phyloP scores from a whole-genome alignment of 1,284 basidiomycete species.

The Leccinum colubrinum region DNA sequence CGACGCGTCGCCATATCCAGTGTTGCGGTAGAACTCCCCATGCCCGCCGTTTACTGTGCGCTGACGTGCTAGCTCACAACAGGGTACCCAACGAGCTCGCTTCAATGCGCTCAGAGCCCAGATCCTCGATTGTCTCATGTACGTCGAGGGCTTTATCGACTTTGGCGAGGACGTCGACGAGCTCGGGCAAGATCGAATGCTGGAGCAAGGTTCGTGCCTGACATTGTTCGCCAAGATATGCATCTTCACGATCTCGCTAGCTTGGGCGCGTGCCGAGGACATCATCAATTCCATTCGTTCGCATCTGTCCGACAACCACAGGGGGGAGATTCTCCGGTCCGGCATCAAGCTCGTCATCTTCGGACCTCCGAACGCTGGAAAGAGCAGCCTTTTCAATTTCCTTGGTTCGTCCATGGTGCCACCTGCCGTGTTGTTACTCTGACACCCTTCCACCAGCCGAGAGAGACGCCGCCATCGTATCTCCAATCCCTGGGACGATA shows the following conservation, averaged over 20 bases:
- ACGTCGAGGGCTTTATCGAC: slow-evolving; percentile 82
- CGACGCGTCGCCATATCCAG: slow-evolving; percentile 68
- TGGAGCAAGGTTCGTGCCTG: slow-evolving; percentile 63
- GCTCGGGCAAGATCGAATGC: slow-evolving; percentile 31
- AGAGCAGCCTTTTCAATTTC: slow-evolving; percentile 82
- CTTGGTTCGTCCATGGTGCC: slow-evolving; percentile 49
- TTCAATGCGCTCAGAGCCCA: slow-evolving; percentile 64
- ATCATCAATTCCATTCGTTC: slow-evolving; percentile 50
- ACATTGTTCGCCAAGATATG: neutral
- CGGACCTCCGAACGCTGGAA: slow-evolving; percentile 89
- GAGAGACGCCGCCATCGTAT: slow-evolving; percentile 87
- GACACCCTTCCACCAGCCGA: slow-evolving; percentile 49
- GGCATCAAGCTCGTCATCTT: slow-evolving; percentile 84
- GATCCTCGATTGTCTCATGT: slow-evolving; percentile 70
- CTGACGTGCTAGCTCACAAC: slow-evolving; percentile 5
- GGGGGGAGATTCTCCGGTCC: slow-evolving; percentile 79
- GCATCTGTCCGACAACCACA: slow-evolving; percentile 64
- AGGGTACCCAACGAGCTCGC: slow-evolving; percentile 59
- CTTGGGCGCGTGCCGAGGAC: slow-evolving; percentile 42
- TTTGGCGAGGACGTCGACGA: slow-evolving; percentile 87
- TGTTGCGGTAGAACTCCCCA: slow-evolving; percentile 49
- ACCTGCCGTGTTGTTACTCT: neutral
- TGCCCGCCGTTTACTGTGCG: neutral
- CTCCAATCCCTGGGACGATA: slow-evolving; percentile 83
- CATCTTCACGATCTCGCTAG: slow-evolving; percentile 33